Base-by-base conservation (phyloP, 176 grass and related monocot species). In the Olyra latifolia region DNA sequence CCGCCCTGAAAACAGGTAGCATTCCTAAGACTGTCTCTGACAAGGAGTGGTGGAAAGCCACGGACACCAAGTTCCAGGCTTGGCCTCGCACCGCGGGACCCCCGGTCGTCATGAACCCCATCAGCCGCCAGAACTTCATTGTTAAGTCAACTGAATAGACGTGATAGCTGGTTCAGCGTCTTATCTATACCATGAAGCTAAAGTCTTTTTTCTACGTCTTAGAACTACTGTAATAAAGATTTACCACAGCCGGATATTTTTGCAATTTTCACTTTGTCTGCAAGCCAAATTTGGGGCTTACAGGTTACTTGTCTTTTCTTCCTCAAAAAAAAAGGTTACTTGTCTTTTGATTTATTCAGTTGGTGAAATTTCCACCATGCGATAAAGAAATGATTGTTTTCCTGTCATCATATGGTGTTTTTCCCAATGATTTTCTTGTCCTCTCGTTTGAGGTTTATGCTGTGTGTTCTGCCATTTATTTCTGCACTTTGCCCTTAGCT, bases 121-220 rank as follows among this genome's bases (percentile, higher is more conserved):
- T 97, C 71, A 94, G 89, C 72, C 91, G 94, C 71, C 94, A 97
- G 74, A 94, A 97, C 66, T 97, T 97, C 79, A 90, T 97, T 3
- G 89, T 97, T 42, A 97, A 94, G 59, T 71, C 77, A 4, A 55
- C 67, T 52, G 57, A 93, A 63, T 80, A 67, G 43, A 41, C 28
- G 4, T n/a, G 1, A 23, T 47, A 77, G 72, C 48, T 58, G 46
- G 16, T 71, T 77, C 70, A 1, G 4, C 3, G 3, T 56, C 54
- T 12, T 65, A 15, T 55, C 77, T 13, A 65, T 19, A 57, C 28
- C 78, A 77, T 89, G 82, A 29, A 86, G 28, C 39, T 0, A 7
- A 65, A 85, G 48, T 77, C 77, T 66, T 22, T 15, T 77, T 85
- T 52, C 39, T 66, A 85, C 56, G 13, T 40, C 59, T 14, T 49